Conservation (phyloP, 2,329 filamentous ascomycete genomes). For the Penicillium italicum region DNA sequence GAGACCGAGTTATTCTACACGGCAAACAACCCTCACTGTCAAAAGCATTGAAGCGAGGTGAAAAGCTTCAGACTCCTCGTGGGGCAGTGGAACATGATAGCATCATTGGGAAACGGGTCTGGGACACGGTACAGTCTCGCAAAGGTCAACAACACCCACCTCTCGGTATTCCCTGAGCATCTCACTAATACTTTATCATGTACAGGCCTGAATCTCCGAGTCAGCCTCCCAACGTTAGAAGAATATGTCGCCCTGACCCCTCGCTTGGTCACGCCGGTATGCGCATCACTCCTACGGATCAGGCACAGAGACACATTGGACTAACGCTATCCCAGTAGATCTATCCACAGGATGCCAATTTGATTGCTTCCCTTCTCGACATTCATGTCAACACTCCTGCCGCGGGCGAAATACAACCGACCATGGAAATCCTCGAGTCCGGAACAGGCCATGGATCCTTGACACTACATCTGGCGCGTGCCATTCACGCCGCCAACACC, state of each 20-base stretch:
- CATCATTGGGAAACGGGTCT: slow-evolving; percentile 61
- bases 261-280: slow-evolving; percentile 71
- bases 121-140: slow-evolving; percentile 57
- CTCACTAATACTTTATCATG: neutral
- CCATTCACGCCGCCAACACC: slow-evolving; percentile 70
- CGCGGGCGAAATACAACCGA: slow-evolving; percentile 35
- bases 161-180: neutral
- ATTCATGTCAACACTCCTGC: slow-evolving; percentile 56
- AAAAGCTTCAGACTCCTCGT: slow-evolving; percentile 34
- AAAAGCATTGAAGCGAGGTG: slow-evolving; percentile 40
- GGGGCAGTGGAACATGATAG: slow-evolving; percentile 47
- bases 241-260: slow-evolving; percentile 68
- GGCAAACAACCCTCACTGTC: slow-evolving; percentile 41
- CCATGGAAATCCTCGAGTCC: slow-evolving; percentile 74
- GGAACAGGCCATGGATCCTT: slow-evolving; percentile 81
- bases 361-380: slow-evolving; percentile 74
- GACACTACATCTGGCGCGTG: slow-evolving; percentile 70
- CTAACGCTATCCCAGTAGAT: slow-evolving; percentile 47
- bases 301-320: slow-evolving; percentile 4
- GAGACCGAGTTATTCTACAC: slow-evolving; percentile 43
- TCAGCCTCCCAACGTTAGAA: slow-evolving; percentile 65
- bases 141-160: slow-evolving; percentile 38
- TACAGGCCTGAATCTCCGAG: slow-evolving; percentile 45
- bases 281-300: slow-evolving; percentile 23
- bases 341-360: slow-evolving; percentile 70